Evolutionary conservation across 306 rosid species (phyloP).

Genomic region (Casuarina cunninghamiana): DNA sequence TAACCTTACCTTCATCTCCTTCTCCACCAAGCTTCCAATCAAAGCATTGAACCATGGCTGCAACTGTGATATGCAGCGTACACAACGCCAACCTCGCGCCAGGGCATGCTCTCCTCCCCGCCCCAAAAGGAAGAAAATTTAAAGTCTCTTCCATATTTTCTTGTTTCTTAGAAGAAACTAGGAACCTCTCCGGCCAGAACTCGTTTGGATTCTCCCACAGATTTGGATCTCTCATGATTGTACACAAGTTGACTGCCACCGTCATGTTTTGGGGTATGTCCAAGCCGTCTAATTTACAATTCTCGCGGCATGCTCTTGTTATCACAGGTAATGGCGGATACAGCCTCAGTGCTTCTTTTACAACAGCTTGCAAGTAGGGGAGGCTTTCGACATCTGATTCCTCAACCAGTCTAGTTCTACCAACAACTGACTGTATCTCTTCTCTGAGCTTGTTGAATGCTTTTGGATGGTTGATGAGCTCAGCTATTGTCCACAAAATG

Average conservation of each 20-base stretch:
- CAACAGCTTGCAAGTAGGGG: slow-evolving; percentile 49
- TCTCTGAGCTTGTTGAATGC: slow-evolving; percentile 39
- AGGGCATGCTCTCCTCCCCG: slow-evolving; percentile 52
- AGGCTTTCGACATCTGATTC: slow-evolving; percentile 41
- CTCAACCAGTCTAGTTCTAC: slow-evolving; percentile 37
- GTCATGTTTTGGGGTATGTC: slow-evolving; percentile 39
- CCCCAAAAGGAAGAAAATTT: slow-evolving; percentile 43
- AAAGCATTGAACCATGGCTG: slow-evolving; percentile 59
- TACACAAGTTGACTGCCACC: slow-evolving; percentile 48
- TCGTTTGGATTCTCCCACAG: slow-evolving; percentile 47
- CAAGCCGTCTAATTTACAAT: slow-evolving; percentile 38
- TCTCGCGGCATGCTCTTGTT: slow-evolving; percentile 38
- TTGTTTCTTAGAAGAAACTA: slow-evolving; percentile 11
- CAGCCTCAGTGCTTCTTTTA: slow-evolving; percentile 46
- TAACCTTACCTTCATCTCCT: slow-evolving; percentile 19
- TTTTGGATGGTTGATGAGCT: slow-evolving; percentile 50
- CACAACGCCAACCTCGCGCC: slow-evolving; percentile 44
- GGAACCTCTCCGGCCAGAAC: slow-evolving; percentile 48
- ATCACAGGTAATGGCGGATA: slow-evolving; percentile 43
- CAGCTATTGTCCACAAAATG: slow-evolving; percentile 52
- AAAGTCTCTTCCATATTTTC: not conserved
- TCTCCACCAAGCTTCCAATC: slow-evolving; percentile 51
- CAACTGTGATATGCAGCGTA: slow-evolving; percentile 33
- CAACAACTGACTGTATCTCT: slow-evolving; percentile 36
- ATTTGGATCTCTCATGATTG: slow-evolving; percentile 52